These are phyloP conservation scores for Penicilliopsis zonata DNA, from an alignment of 495 filamentous ascomycete genomes.

Conservation along the genomic window DNA sequence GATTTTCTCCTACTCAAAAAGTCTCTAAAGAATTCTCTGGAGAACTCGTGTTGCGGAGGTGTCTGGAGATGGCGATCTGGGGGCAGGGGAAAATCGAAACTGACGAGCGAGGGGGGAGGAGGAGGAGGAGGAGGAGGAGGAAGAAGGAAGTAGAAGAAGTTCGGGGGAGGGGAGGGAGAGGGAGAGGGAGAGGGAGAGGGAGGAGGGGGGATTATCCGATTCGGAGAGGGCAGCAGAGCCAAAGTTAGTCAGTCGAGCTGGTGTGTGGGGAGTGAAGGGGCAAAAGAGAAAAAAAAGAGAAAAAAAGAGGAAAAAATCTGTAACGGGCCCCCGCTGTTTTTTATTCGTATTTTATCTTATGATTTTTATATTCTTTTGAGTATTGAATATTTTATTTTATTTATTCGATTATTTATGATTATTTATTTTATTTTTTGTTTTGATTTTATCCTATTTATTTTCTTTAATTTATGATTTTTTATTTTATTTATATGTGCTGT, in stretches of 20 bases:
- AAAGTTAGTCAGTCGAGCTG: no score
- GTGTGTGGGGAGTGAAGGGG: neutral
- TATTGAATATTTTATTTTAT: neutral
- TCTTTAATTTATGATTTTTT: neutral
- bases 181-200: slow-evolving; percentile 8
- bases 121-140: slow-evolving; percentile 28
- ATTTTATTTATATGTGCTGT: neutral
- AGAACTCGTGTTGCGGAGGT: no score
- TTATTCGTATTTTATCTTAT: slow-evolving; percentile 1
- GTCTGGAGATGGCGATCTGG: slow-evolving; percentile 18
- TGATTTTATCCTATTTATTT: neutral
- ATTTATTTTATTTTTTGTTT: neutral
- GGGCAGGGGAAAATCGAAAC: slow-evolving; percentile 10
- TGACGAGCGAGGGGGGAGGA: slow-evolving; percentile 10
- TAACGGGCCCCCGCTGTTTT: neutral
- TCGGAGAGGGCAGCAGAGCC: neutral
- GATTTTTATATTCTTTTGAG: neutral
- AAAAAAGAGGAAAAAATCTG: slow-evolving; percentile 1
- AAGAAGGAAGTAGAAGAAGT: slow-evolving; percentile 15
- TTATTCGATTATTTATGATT: no score
- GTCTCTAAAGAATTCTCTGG: neutral
- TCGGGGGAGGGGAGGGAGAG: slow-evolving; percentile 26
- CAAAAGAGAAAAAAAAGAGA: neutral
- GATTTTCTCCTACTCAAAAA: no score
- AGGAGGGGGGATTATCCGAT: neutral